phyloP scores from a whole-genome alignment of 371 early-diverging fungal species.

The Umbelopsis sp. region DNA sequence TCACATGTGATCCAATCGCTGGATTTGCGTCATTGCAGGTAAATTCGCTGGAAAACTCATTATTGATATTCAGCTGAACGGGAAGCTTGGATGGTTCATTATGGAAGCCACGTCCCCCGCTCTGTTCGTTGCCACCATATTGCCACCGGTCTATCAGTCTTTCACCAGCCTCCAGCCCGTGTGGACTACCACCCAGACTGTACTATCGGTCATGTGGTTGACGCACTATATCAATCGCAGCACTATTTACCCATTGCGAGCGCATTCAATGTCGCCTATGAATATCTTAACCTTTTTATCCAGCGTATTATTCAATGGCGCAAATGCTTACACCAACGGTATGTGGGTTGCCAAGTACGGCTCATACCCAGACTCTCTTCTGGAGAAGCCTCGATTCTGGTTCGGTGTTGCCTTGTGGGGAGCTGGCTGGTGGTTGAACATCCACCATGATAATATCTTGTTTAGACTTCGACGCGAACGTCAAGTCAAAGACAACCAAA shows the following conservation, averaged over 20 bases:
- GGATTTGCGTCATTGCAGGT: slow-evolving; percentile 20
- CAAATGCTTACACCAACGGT: slow-evolving; percentile 70
- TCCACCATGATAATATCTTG: slow-evolving; percentile 59
- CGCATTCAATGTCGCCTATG: slow-evolving; percentile 54
- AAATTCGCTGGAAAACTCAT: slow-evolving; percentile 22
- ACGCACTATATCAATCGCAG: slow-evolving; percentile 64
- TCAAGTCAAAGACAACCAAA: slow-evolving; percentile 6
- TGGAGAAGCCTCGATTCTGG: slow-evolving; percentile 20
- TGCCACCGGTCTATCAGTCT: slow-evolving; percentile 17
- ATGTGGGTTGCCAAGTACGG: slow-evolving; percentile 43
- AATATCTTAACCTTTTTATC: slow-evolving; percentile 31
- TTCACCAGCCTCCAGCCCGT: background rate
- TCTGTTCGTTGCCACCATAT: slow-evolving; percentile 28
- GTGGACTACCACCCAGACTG: slow-evolving; percentile 31
- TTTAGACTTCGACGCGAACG: slow-evolving; percentile 39
- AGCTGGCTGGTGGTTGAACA: slow-evolving; percentile 54
- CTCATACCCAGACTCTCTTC: slow-evolving; percentile 19
- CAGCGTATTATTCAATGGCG: slow-evolving; percentile 46
- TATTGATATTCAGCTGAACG: slow-evolving; percentile 29
- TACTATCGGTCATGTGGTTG: slow-evolving; percentile 48
- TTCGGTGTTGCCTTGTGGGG: slow-evolving; percentile 48
- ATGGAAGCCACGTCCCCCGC: slow-evolving; percentile 49
- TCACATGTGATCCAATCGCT: background rate
- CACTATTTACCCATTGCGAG: slow-evolving; percentile 56
- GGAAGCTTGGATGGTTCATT: slow-evolving; percentile 43